Base-by-base conservation (phyloP, 2,329 filamentous ascomycete genomes). In the Talaromyces piceae region DNA sequence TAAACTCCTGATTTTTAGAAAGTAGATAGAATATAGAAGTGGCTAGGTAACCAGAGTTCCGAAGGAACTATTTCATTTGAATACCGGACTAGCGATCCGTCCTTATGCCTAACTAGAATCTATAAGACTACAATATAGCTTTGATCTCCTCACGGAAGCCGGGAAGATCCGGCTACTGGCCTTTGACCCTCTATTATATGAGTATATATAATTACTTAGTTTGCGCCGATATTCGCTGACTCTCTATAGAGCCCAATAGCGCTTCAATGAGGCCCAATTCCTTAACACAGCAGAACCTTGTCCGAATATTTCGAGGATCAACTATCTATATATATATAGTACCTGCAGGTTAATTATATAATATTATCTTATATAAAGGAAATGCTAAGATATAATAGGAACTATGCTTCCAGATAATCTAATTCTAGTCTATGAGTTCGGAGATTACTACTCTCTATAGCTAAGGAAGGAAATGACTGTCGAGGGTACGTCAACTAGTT, bases 391-490 rank as follows among this genome's bases (percentile, higher is more conserved):
- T 26, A 23, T 45, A 26, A 45, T 23, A 59, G 56, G 56, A 41
- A 52, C 47, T 1, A 41, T 39, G 22, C 41, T 54, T 45, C 58
- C 58, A 16, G 48, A 57, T 16, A 56, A 59, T 54, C 54, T 60
- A 1, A 59, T 59, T 43, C 46, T 60, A 9, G 58, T 60, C n/a
- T 57, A 60, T 50, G 57, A 59, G 45, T 59, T 61, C 45, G 16
- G 39, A 3, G 57, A 59, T 41, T 56, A 61, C 47, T 61, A 59
- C 41, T 60, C 57, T 16, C 44, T 59, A 33, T 59, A 57, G 49
- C 56, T 50, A 25, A 55, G 27, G 43, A 54, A 39, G 30, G 57
- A 51, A 52, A 62, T 56, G 57, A 56, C 45, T 16, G 22, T 50
- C 12, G 27, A 50, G 22, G 39, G 48, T 50, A 37, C n/a, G 12